Base-by-base conservation (phyloP, 768 basidiomycete genomes). In the Dioszegia crocea region DNA sequence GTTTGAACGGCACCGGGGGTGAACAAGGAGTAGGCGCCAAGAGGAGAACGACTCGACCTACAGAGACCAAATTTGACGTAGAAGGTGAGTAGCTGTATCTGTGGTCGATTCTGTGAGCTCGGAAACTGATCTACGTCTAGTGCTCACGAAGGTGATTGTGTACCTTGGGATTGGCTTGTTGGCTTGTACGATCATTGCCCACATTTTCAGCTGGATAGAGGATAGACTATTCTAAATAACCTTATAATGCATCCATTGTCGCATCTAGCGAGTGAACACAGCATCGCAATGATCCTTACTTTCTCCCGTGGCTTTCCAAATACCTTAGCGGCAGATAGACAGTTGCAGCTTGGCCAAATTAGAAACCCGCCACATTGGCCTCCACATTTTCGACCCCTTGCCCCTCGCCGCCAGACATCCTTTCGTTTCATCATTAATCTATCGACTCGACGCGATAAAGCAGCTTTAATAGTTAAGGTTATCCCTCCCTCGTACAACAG, bases 131-230 rank as follows among this genome's bases (percentile, higher is more conserved):
- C 38, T 16, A 33, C 33, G 26, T 31, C 24, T 63, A 91, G 90
- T 92, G 8, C 76, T 92, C 61, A 92, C 91, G 26, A 93, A 92
- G 79, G 85, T 92, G 12, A 84, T 90, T 43, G 91, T 93, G 4
- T 94, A 97, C 73, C 82, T 83, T 50, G 92, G 93, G 0, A 94
- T 98, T 60, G 90, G 83, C 0, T 76, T 87, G 12, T 70, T 92
- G 11, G 83, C 86, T 17, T 76, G 79, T 14, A 84, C 87, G 63
- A 75, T 80, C 0, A 79, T 86, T 30, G 90, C 90, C 11, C 21
- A 55, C 11, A 44, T 68, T 24, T 68, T 69, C 44, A 62, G 57
- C 21, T 38, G n/a, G 43, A 57, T 68, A 23, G 71, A 73, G 49
- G 36, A 39, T 21, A 48, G 36, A 27, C 14, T 57, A 16, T 47